These are phyloP conservation scores for Purpureocillium takamizusanense DNA, from an alignment of 2,329 filamentous ascomycete species.

Conservation along the genomic window DNA sequence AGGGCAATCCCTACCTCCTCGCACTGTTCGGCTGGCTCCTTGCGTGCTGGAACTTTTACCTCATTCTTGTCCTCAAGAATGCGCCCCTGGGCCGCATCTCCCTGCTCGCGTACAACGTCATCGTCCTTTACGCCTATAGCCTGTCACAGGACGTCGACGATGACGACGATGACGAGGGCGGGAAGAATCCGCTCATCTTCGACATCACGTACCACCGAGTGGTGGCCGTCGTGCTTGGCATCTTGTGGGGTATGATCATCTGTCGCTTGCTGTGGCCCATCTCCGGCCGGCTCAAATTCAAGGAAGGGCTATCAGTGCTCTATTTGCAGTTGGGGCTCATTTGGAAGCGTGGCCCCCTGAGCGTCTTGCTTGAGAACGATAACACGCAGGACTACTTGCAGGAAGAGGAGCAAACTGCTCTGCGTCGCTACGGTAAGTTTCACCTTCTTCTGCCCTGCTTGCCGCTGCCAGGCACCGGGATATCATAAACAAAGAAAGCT, in stretches of 20 bases:
- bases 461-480: too few species aligned
- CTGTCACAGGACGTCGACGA: conserved; percentile 71
- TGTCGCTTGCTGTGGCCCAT: conserved; percentile 91
- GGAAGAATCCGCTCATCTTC: conserved; percentile 71
- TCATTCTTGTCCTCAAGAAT: conserved; percentile 76
- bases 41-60: conserved; percentile 76
- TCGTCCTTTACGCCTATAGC: conserved; percentile 88
- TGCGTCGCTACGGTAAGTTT: conserved; percentile 61
- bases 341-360: conserved; percentile 88
- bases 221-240: conserved; percentile 75
- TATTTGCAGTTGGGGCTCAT: conserved; percentile 93
- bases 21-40: conserved; percentile 75
- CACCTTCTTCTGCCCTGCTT: too few species aligned
- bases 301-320: conserved; percentile 80
- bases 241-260: conserved; percentile 85
- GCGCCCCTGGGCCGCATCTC: conserved; percentile 90
- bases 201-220: conserved; percentile 86
- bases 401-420: conserved; percentile 75
- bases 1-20: conserved; percentile 66
- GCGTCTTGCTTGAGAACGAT: conserved; percentile 56
- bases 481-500: too few species aligned
- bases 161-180: conserved; percentile 82
- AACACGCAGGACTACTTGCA: conserved; percentile 65
- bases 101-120: conserved; percentile 86
- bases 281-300: conserved; percentile 77